Percentiles rank a stretch among this genome's conserved stretches.
Conservation (phyloP, 257 asterid genomes). For the Fraxinus quadrangulata region DNA sequence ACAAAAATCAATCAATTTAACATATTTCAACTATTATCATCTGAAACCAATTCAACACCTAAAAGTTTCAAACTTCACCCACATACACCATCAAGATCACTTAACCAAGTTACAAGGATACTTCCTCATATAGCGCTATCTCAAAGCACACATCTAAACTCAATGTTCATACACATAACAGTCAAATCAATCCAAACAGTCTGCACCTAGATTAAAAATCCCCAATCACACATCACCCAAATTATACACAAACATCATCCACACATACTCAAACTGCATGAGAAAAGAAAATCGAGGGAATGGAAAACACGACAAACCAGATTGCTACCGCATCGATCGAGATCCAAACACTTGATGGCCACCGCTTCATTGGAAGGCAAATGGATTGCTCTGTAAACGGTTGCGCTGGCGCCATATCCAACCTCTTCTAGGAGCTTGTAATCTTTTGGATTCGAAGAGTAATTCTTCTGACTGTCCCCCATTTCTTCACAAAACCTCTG, state of each 20-base stretch:
- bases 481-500: constrained; percentile 32
- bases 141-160: constrained; percentile 20
- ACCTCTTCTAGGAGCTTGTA: constrained; percentile 61
- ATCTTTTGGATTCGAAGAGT: constrained; percentile 33
- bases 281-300: background rate
- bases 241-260: background rate
- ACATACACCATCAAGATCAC: constrained; percentile 11
- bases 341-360: too few species aligned
- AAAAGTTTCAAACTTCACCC: constrained; percentile 23
- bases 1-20: constrained; percentile 24
- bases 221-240: constrained; percentile 22
- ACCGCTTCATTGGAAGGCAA: too few species aligned
- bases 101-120: background rate
- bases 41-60: constrained; percentile 26
- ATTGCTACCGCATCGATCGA: constrained; percentile 50
- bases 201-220: constrained; percentile 33
- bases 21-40: constrained; percentile 9
- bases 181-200: constrained; percentile 22
- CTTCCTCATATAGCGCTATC: constrained; percentile 20
- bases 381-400: too few species aligned
- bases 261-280: background rate
- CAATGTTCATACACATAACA: constrained; percentile 17
- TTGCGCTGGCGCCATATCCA: too few species aligned
- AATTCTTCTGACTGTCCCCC: constrained; percentile 49
- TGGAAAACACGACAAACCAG: constrained; percentile 54